Base-by-base conservation (phyloP, 2,329 filamentous ascomycete species). In the Exophiala calicioides region DNA sequence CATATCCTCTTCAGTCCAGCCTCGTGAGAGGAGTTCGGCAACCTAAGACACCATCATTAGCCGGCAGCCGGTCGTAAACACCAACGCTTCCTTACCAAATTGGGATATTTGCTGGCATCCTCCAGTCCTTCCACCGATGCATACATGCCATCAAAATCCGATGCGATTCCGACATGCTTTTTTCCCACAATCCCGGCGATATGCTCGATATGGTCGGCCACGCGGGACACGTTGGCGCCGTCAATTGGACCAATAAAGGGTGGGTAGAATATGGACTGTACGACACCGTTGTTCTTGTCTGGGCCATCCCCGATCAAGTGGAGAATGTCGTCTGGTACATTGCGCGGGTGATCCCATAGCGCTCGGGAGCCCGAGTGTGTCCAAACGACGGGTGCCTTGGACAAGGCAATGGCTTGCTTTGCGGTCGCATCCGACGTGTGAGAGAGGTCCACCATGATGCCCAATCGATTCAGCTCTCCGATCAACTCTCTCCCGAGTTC, bases 101-200 rank as follows among this genome's bases (percentile, higher is more conserved):
- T 79, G 0, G 90, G 90, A 60, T 85, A 95, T 63, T 87, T 88
- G 38, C 82, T 82, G 5, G 95, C 89, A 65, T 95, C 89, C 33
- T 93, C 88, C 36, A 96, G 68, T 0, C 90, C 90, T 42, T 72
- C 64, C 0, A 89, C 88, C 3, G 82, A 81, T 3, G 47, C 53
- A 3, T 40, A 43, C 37, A 72, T 71, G 2, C 65, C 65, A 45
- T 66, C 61, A 49, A 63, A 68, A 50, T 68, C 65, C 1, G 53
- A 56, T 0, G 62, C 66, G 27, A 68, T 52, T 7, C 68, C 67
- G 21, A 71, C 65, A 46, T 66, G 61, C 9, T 62, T 58, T 53
- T 58, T 65, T 2, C 62, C 65, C 36, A 63, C 59, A 8, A 58
- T 46, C n/a, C 57, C 37, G 6, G 56, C 65, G 13, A 67, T 57